Conservation (phyloP, 768 basidiomycete species). For the Mycena alexandri region DNA sequence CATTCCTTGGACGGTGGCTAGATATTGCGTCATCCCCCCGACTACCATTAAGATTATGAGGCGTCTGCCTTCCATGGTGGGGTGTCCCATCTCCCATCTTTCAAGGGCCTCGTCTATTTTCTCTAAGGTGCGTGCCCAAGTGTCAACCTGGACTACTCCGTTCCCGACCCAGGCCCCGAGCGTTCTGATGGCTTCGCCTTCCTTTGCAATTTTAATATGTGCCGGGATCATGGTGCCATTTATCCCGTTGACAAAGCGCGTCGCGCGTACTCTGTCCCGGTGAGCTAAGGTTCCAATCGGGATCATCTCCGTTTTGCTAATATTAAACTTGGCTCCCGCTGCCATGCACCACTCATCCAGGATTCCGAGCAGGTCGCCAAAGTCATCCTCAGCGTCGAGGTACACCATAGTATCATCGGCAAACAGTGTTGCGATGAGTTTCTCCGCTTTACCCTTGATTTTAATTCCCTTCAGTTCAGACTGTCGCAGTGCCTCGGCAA, state of each 20-base stretch:
- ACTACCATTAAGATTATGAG: constrained; percentile 28
- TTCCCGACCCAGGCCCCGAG: neutral
- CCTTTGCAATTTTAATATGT: neutral
- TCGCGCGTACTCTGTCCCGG: constrained; percentile 5
- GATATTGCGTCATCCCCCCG: constrained; percentile 36
- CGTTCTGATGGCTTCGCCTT: neutral
- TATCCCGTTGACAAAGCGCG: neutral
- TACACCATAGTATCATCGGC: neutral
- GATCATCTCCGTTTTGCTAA: constrained; percentile 37
- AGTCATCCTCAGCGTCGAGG: constrained; percentile 4
- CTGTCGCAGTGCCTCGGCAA: neutral
- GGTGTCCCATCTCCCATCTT: constrained; percentile 24
- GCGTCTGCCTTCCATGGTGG: constrained; percentile 21
- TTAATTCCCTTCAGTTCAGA: neutral
- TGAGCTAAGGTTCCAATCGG: constrained; percentile 39
- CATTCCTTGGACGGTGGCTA: constrained; percentile 40
- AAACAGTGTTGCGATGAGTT: neutral
- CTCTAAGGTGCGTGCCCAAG: neutral
- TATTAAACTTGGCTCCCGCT: constrained; percentile 35
- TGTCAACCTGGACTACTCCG: neutral
- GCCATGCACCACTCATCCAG: constrained; percentile 22
- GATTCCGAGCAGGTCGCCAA: neutral
- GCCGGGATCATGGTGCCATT: neutral
- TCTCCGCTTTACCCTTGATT: neutral
- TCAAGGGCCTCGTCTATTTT: constrained; percentile 5